Conservation (phyloP, 805 yeast species). For the Cyberlindnera americana region DNA sequence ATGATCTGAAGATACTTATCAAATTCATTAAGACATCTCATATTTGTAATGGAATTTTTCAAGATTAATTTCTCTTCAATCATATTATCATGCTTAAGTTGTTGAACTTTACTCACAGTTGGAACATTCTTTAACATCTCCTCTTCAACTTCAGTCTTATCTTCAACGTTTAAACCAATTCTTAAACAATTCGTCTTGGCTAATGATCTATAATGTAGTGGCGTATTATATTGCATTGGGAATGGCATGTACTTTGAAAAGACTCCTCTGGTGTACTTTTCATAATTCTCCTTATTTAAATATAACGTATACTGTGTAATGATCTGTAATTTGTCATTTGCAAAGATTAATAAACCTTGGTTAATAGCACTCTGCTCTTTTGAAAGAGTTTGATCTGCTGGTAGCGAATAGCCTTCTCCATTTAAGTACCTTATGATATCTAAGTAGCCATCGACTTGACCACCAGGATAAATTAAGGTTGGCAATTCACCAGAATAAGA, state of each 20-base stretch:
- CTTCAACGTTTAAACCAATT: conserved; percentile 33
- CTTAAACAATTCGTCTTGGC: conserved; percentile 32
- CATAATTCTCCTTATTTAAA: conserved; percentile 56
- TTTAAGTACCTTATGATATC: conserved; percentile 28
- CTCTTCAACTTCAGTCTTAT: conserved; percentile 26
- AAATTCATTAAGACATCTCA: conserved; percentile 24
- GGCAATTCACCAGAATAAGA: conserved; percentile 53
- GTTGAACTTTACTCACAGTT: conserved; percentile 50
- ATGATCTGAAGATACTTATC: conserved; percentile 14
- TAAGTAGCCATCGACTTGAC: conserved; percentile 38
- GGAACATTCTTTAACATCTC: conserved; percentile 29
- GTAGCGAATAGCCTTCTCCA: conserved; percentile 4
- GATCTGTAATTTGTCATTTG: conserved; percentile 39
- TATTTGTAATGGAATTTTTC: conserved; percentile 27
- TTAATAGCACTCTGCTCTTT: conserved; percentile 37
- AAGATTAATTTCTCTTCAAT: conserved; percentile 28
- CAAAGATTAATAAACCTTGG: conserved; percentile 40
- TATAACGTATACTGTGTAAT: conserved; percentile 56
- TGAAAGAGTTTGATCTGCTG: conserved; percentile 9
- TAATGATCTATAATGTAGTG: conserved; percentile 39
- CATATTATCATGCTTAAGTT: conserved; percentile 60
- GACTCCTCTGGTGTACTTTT: conserved; percentile 50
- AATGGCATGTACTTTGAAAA: conserved; percentile 56
- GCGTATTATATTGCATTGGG: conserved; percentile 73
- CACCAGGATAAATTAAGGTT: conserved; percentile 29